Evolutionary conservation across 106 monocot genomes (phyloP), one percentile per base, ranked within the genome.

Genomic region (Allium sativum): DNA sequence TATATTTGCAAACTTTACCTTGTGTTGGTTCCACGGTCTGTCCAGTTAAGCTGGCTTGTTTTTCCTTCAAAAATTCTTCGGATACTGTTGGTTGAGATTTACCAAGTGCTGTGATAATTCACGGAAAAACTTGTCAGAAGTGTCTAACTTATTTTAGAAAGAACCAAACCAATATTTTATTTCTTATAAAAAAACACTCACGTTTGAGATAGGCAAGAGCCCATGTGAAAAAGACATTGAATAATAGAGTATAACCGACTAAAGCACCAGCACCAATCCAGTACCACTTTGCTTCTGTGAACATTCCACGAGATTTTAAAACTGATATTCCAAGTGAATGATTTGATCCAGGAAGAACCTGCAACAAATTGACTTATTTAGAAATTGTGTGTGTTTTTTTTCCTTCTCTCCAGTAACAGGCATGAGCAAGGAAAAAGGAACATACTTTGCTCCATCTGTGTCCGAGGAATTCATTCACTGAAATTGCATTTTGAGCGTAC

Each of bases 221-320:
- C n/a, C 62, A 5, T 0, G 45, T 42, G 71, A 63, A 80, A 10
- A 80, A 56, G 21, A 21, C 15, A 43, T 80, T 80, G 67, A 80
- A 67, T 18, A 80, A 18, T 13, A 80, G 12, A 7, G 67, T 42
- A 52, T 80, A 80, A 43, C 71, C 80, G 40, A 80, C 11, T 54
- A 75, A 21, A 53, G 67, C 75, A 14, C 11, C 68, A 2, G 72
- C 52, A 40, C 80, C 80, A 59, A 80, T 80, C 80, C 80, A 80
- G 12, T 75, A 75, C 75, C 75, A 80, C 41, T 68, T 75, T 9
- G 50, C 55, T 44, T 80, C 70, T 19, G 56, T 9, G 57, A 76
- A 81, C 15, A 73, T 57, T 61, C 70, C 82, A 11, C 48, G 57
- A 52, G 65, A 42, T 31, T 67, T 61, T 42, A 77, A 53, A 45